Base-by-base conservation (phyloP, 768 basidiomycete species). In the Saitozyma podzolica region DNA sequence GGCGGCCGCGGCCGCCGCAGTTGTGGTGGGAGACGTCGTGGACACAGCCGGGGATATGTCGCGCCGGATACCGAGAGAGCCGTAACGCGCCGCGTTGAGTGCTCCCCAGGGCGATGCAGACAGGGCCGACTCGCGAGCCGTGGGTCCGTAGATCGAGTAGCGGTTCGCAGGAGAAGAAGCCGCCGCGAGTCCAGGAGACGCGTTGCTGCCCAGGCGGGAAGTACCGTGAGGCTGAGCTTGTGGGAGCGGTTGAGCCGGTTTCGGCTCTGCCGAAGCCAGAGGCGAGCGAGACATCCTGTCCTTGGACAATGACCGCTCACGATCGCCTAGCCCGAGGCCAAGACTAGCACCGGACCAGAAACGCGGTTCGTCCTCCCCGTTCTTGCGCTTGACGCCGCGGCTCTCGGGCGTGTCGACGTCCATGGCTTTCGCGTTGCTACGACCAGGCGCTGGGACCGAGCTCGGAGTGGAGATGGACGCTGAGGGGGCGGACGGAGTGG, bases 371-470 rank as follows among this genome's bases (percentile, higher is more conserved):
- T 67, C 67, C n/a, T 74, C 75, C 14, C 59, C 69, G 11, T 48
- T 62, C 59, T 78, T 78, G 9, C 77, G 64, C 57, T 78, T 78
- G 10, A 69, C 39, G 0, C 75, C 75, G 11, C 77, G 69, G 16
- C 50, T 40, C 1, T 76, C 77, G 11, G 61, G 58, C 29, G 67
- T 62, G 39, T 63, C 64, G 40, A 64, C 57, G 19, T 61, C 70
- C 59, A n/a, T 40, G 17, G 40, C 17, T 54, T 42, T 45, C 13
- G n/a, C 17, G 11, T 10, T 20, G 8, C 41, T 40, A 17, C 17
- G 17, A 11, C 19, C 49, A 8, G 29, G 29, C 29, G 29, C 29
- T 29, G 29, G 29, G 29, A 29, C 29, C 29, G 29, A 29, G 29
- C 29, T 29, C 29, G 29, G 29, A 29, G 29, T 29, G 29, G 29